phyloP scores from a whole-genome alignment of 805 yeast species.

The Kluyveromyces wickerhamii region DNA sequence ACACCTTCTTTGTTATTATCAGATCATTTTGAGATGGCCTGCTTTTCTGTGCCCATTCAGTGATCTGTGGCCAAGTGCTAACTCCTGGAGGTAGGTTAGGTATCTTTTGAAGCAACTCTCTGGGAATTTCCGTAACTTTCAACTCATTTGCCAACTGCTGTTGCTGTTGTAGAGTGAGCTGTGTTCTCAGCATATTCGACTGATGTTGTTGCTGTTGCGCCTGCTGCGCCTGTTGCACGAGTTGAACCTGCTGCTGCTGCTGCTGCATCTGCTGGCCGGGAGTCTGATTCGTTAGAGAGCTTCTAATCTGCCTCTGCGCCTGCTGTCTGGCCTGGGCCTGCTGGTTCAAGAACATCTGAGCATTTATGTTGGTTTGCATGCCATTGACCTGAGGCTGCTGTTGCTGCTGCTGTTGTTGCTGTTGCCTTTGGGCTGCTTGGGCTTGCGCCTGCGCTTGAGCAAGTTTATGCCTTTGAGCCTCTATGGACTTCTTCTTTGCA shows the following conservation, averaged over 20 bases:
- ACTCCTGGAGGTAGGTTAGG: conserved; percentile 74
- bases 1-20: conserved; percentile 56
- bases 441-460: conserved; percentile 21
- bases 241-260: conserved; percentile 19
- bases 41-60: conserved; percentile 52
- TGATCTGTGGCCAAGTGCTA: conserved; percentile 74
- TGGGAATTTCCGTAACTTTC: conserved; percentile 66
- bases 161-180: conserved; percentile 23
- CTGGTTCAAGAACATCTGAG: conserved; percentile 36
- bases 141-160: conserved; percentile 40
- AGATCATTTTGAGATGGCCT: conserved; percentile 50
- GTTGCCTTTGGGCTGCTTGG: conserved; percentile 17
- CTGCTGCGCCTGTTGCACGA: conserved; percentile 21
- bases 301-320: conserved; percentile 39
- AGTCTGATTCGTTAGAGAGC: conserved; percentile 7
- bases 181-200: conserved; percentile 12
- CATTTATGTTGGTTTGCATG: conserved; percentile 24
- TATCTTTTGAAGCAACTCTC: conserved; percentile 50
- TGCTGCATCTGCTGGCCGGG: conserved; percentile 2
- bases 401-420: conserved; percentile 23
- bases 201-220: conserved; percentile 16
- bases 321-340: conserved; percentile 47
- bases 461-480: conserved; percentile 9
- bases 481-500: conserved; percentile 24
- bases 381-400: conserved; percentile 16